Evolutionary conservation across 768 basidiomycete genomes (phyloP), one percentile per base, ranked within the genome.

Genomic region (Tulasnella sp.): DNA sequence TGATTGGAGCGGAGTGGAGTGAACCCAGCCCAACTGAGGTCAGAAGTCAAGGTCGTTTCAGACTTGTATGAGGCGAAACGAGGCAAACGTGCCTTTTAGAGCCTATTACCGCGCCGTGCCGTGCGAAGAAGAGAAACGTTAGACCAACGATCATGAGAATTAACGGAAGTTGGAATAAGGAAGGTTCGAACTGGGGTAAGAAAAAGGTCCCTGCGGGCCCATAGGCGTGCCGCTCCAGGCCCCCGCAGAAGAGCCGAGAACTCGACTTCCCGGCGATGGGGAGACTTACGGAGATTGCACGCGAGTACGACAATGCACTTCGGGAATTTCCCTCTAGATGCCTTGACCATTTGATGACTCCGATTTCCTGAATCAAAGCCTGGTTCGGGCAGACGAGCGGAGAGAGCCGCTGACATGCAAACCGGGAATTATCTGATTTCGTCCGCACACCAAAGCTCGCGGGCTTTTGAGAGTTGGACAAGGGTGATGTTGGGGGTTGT

Each of bases 311-410:
- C 71, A 95, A 84, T 55, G 90, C 89, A 81, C 91, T 93, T 39
- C 89, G 85, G 29, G 87, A 86, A 73, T 92, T 87, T 16, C 91
- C 90, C 82, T 95, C 93, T 1, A 93, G 84, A 70, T 88, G 86
- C 69, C 93, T 86, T 35, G 87, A 85, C 46, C 85, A 87, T 23
- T 88, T 87, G 40, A 95, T 87, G 23, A 91, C 83, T 39, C 86
- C 87, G 16, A 95, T 83, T 80, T 91, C 88, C n/a, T 83, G 80
- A 5, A 87, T 87, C 5, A 95, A 86, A 0, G 79, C 84, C 82
- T 94, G 91, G 80, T 95, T 95, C 0, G 87, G 86, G 80, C 91
- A 94, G 3, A 88, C 82, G 48, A 95, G 85, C 0, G 92, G 92
- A 4, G 90, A 90, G 0, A 88, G 85, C 46, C 93, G 88, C 74